Evolutionary conservation across 805 yeast species (phyloP), one percentile per base, ranked within the genome.

Genomic region (Candida khao-thaluensis): DNA sequence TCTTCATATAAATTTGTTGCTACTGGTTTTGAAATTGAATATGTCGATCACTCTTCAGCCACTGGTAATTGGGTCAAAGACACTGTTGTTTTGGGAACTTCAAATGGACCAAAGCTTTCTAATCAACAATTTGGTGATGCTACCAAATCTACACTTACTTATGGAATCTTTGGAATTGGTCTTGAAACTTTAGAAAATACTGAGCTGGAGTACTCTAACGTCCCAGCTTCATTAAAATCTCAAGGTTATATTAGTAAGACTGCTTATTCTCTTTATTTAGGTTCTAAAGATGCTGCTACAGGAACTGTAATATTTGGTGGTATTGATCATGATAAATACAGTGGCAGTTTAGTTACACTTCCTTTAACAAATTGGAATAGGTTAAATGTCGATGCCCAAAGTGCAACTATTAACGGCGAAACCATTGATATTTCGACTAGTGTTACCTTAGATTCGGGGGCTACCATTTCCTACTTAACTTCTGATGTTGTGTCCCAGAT

Each of bases 21-120:
- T 3, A 45, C 55, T 4, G 47, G 54, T 0, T 77, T 77, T 48
- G 32, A 49, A 8, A 74, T 76, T 43, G 21, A 48, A 2, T 77
- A 77, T 47, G 79, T 69, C 5, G 82, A 77, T 52, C 49, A 55
- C 3, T 66, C 77, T 2, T 57, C 48, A 39, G 80, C 81, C 5
- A 32, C 43, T 4, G 57, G 57, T 26, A 32, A 43, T 21, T 53
- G 49, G 49, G 45, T 40, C 21, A 32, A 25, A 17, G 57, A 53
- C 29, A 30, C 38, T 12, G 47, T 50, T 9, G 10, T 43, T 15
- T 40, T 53, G 17, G 28, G 26, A 7, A 7, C 31, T 10, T 9
- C 11, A 2, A 17, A 23, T 26, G 34, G 30, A 26, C 25, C 39
- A 21, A 34, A 35, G 31, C 17, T 28, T 25, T 4, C n/a, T 2